These are phyloP conservation scores for Alternaria gaisen DNA, from an alignment of 2,329 filamentous ascomycete species.

Conservation along the genomic window DNA sequence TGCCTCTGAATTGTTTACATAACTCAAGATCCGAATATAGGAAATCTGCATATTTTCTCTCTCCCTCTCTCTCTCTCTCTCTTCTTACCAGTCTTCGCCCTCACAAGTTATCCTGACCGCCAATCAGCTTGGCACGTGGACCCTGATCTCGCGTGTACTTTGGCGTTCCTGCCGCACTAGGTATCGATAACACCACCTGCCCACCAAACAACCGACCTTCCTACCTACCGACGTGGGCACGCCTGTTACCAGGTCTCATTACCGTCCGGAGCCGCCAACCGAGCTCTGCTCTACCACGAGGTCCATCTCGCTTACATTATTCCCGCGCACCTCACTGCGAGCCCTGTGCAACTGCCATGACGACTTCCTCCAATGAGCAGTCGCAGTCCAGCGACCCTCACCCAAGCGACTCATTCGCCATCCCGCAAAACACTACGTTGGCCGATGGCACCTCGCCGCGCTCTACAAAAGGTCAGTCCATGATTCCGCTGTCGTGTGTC, in stretches of 20 bases:
- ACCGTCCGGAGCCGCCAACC: constrained; percentile 4
- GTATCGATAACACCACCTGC: constrained; percentile 24
- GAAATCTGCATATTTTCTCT: not conserved
- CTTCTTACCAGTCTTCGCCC: constrained; percentile 1
- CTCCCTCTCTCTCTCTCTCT: constrained; percentile 2
- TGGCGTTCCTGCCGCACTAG: constrained; percentile 10
- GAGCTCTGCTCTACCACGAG: constrained; percentile 2
- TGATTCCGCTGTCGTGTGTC: not conserved
- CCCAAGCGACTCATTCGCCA: constrained; percentile 30
- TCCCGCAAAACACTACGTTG: constrained; percentile 23
- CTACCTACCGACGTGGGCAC: constrained; percentile 25
- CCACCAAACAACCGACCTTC: constrained; percentile 21
- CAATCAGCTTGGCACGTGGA: constrained; percentile 47
- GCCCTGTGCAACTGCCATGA: constrained; percentile 28
- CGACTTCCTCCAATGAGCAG: constrained; percentile 39
- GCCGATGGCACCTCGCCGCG: constrained; percentile 42
- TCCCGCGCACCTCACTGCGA: constrained; percentile 1
- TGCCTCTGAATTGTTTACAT: not conserved
- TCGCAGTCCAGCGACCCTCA: constrained; percentile 28
- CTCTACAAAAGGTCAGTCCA: constrained; percentile 47
- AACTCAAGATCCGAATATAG: not conserved
- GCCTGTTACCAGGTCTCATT: constrained; percentile 19
- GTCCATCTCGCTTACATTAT: constrained; percentile 15
- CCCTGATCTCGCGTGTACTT: constrained; percentile 27
- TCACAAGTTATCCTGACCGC: constrained; percentile 15